Conservation (phyloP, 345 rosid genomes). For the Syzygium jambos region DNA sequence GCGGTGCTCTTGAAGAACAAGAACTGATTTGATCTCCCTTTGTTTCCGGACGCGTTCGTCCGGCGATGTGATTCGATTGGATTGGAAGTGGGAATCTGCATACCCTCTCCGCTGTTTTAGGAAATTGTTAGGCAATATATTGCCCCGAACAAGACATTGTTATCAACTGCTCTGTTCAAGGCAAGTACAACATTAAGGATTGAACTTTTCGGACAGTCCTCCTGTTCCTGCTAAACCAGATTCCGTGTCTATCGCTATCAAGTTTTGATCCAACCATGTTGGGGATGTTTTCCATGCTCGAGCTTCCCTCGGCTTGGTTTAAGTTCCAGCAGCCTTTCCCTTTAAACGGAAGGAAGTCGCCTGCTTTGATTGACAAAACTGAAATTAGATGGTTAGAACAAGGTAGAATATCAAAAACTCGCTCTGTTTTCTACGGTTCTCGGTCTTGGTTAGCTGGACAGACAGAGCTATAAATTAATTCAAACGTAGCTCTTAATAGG, state of each 20-base stretch:
- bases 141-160: background rate
- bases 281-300: background rate
- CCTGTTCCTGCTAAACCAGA: background rate
- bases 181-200: background rate
- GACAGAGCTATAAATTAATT: background rate
- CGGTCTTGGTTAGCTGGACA: no score
- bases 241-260: background rate
- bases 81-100: no score
- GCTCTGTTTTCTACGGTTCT: no score
- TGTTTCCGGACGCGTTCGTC: no score
- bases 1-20: slow-evolving; percentile 56
- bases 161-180: background rate
- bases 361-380: background rate
- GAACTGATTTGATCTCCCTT: background rate
- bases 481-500: background rate
- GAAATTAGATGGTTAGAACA: background rate
- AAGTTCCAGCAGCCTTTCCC: background rate
- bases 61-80: no score
- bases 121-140: no score
- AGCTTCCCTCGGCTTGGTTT: background rate
- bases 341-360: background rate
- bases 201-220: background rate
- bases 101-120: no score
- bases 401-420: no score
- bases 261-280: background rate